Base-by-base conservation (phyloP, 768 basidiomycete genomes). In the Lactarius evosmus region DNA sequence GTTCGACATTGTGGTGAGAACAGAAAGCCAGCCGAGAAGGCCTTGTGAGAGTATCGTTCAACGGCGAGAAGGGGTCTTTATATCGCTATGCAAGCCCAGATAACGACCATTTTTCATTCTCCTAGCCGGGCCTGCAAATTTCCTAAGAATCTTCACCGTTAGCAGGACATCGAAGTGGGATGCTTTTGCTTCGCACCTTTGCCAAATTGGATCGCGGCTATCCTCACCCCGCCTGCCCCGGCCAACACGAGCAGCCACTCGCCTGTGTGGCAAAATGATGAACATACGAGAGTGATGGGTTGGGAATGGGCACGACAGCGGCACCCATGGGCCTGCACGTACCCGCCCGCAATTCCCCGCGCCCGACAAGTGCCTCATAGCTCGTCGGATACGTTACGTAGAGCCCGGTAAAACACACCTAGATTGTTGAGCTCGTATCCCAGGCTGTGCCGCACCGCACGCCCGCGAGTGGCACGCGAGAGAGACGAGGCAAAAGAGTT, bases 211-310 rank as follows among this genome's bases (percentile, higher is more conserved):
- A 95, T 87, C 7, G 95, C 95, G 12, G 88, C 86, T 57, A 95
- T 85, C 0, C 95, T 95, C 3, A 98, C 95, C 17, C 95, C n/a
- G n/a, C n/a, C n/a, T n/a, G n/a, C n/a, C n/a, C n/a, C n/a, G n/a
- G n/a, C n/a, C n/a, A n/a, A n/a, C 6, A 98, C 87, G 3, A 98
- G 84, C 6, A 97, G 85, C 84, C 88, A 94, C 76, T 97, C 95
- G 25, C 90, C 90, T 89, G 56, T 7, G 34, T 17, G 25, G n/a
- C n/a, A n/a, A n/a, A n/a, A n/a, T n/a, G n/a, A 41, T 9, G 19
- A n/a, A 41, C 32, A 33, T 60, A 41, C 36, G 32, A 29, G 25
- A 14, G 17, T 9, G 19, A 27, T 38, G 22, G 38, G 58, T 32
- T 11, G 33, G 3, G 25, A 51, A 40, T 16, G 44, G 11, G 2